Evolutionary conservation across 2,329 filamentous ascomycete genomes (phyloP).

Genomic region (Zymoseptoria pseudotritici): DNA sequence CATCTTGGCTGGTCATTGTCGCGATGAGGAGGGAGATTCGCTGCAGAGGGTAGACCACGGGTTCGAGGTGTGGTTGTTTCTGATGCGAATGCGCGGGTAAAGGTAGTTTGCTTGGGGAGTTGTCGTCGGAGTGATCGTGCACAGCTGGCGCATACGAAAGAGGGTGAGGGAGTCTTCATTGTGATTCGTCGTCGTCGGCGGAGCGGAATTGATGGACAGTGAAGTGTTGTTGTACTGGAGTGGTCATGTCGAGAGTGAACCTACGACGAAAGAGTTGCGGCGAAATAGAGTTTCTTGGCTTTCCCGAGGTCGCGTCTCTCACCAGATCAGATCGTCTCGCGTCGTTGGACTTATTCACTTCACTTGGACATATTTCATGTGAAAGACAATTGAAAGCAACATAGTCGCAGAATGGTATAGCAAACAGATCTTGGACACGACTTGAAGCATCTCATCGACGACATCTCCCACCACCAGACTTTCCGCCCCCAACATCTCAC

Average conservation of each 20-base stretch:
- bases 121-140: constrained; percentile 17
- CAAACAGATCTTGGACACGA: not conserved
- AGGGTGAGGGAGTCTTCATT: constrained; percentile 17
- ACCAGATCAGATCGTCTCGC: not conserved
- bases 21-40: not conserved
- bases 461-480: not conserved
- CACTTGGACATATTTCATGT: not conserved
- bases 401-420: not conserved
- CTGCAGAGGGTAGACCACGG: constrained; percentile 23
- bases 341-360: not conserved
- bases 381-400: not conserved
- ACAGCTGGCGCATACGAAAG: constrained; percentile 28
- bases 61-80: constrained; percentile 8
- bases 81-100: constrained; percentile 17
- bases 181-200: not conserved
- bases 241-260: not conserved
- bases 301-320: not conserved
- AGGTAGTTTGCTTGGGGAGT: not conserved
- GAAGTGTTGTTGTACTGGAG: not conserved
- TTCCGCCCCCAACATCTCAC: not conserved
- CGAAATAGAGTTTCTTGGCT: not conserved
- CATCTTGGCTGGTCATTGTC: constrained; percentile 37
- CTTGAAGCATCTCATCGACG: not conserved
- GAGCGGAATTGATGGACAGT: not conserved
- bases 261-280: not conserved